phyloP scores from a whole-genome alignment of 345 rosid genomes.

The Linum lewisii region DNA sequence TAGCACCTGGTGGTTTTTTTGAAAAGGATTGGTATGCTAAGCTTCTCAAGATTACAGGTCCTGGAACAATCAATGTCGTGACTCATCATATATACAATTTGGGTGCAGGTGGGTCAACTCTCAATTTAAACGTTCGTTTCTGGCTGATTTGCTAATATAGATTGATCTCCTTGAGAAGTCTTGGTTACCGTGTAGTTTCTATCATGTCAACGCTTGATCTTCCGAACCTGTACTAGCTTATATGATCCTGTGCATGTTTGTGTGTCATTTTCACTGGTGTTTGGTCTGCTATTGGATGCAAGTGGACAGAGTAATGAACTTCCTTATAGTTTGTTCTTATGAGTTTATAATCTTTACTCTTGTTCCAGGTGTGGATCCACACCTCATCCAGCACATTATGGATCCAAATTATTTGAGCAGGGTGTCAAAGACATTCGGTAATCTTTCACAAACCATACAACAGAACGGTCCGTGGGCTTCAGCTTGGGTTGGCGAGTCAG shows the following conservation, averaged over 20 bases:
- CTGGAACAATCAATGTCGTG: slow-evolving; percentile 41
- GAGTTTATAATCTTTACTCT: background rate
- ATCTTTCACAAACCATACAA: slow-evolving; percentile 40
- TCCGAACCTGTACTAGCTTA: no score
- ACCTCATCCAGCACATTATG: slow-evolving; percentile 64
- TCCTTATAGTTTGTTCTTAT: background rate
- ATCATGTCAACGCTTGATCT: no score
- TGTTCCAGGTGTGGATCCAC: slow-evolving; percentile 68
- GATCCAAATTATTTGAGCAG: slow-evolving; percentile 55
- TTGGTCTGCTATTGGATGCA: no score
- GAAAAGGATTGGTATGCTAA: slow-evolving; percentile 57
- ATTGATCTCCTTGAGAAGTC: no score
- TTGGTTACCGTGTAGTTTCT: no score
- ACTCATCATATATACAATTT: slow-evolving; percentile 96
- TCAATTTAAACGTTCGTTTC: no score
- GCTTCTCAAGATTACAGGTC: slow-evolving; percentile 72
- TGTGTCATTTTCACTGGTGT: no score
- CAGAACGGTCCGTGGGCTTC: slow-evolving; percentile 79
- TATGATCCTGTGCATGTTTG: no score
- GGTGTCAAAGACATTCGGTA: slow-evolving; percentile 47
- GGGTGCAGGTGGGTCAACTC: slow-evolving; percentile 52
- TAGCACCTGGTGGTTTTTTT: slow-evolving; percentile 96
- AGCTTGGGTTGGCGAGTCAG: slow-evolving; percentile 99
- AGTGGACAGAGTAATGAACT: background rate
- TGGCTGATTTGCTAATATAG: no score